Percentiles rank a stretch among this genome's conserved stretches.
phyloP scores from a whole-genome alignment of 495 filamentous ascomycete genomes.

The Aspergillus baeticus region DNA sequence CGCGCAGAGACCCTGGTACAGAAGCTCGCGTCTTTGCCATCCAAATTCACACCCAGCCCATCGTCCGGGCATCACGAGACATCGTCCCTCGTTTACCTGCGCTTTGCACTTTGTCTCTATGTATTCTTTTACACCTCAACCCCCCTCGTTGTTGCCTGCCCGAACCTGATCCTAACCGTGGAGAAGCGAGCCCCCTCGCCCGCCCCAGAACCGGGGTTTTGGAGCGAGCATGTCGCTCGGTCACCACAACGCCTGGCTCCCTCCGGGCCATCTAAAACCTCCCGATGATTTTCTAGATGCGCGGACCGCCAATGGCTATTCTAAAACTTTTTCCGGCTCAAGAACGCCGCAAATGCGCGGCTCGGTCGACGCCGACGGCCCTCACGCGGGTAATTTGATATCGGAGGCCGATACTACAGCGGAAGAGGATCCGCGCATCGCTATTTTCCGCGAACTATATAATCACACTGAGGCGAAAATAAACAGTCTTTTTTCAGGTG shows the following conservation, averaged over 20 bases:
- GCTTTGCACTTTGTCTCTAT: conserved; percentile 27
- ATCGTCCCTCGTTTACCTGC: conserved; percentile 26
- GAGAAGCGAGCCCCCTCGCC: conserved; percentile 48
- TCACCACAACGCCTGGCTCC: conserved; percentile 48
- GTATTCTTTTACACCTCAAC: conserved; percentile 33
- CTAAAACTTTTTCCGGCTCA: conserved; percentile 44
- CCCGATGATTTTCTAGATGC: conserved; percentile 47
- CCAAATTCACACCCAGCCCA: conserved; percentile 33
- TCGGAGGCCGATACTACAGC: conserved; percentile 49
- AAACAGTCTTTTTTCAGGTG: conserved; percentile 54
- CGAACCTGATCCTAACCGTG: conserved; percentile 42
- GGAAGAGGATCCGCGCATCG: conserved; percentile 66
- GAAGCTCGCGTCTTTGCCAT: conserved; percentile 40
- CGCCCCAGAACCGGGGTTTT: conserved; percentile 49
- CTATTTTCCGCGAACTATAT: conserved; percentile 61
- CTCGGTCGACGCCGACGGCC: conserved; percentile 47
- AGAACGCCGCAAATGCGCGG: conserved; percentile 50
- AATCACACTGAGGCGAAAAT: conserved; percentile 60
- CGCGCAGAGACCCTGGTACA: conserved; percentile 43
- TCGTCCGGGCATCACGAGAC: conserved; percentile 34
- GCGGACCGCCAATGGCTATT: conserved; percentile 48
- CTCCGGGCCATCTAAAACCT: conserved; percentile 47
- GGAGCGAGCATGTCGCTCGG: conserved; percentile 54
- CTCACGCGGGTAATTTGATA: conserved; percentile 45
- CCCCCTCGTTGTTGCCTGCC: conserved; percentile 28